Percentiles rank a stretch among this genome's conserved stretches.
phyloP scores from a whole-genome alignment of 352 stramenopile genomes.

The Globisporangium camurandrum region DNA sequence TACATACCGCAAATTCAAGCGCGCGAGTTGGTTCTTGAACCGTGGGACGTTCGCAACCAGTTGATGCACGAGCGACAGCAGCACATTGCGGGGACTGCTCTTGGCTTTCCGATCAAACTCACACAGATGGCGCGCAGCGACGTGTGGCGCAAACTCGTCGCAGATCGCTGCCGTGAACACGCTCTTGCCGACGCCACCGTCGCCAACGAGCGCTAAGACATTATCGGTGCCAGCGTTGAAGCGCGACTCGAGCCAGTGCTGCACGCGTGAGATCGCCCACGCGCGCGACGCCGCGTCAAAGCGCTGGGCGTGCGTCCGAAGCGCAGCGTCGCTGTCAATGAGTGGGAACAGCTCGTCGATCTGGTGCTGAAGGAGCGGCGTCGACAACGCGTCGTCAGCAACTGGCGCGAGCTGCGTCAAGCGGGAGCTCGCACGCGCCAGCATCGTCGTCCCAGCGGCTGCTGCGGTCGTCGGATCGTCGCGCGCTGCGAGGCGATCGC shows the following conservation, averaged over 20 bases:
- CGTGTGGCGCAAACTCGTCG: conserved; percentile 43
- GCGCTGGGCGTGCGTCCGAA: conserved; percentile 12
- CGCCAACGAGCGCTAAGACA: conserved; percentile 61
- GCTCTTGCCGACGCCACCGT: conserved; percentile 64
- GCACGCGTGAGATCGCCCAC: conserved; percentile 63
- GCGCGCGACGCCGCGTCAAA: conserved; percentile 44
- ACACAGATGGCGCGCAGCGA: conserved; percentile 63
- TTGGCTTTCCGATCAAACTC: conserved; percentile 76
- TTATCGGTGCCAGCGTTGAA: conserved; percentile 55
- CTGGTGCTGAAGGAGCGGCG: conserved; percentile 49
- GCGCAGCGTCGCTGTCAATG: conserved; percentile 52
- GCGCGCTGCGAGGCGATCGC: conserved; percentile 33
- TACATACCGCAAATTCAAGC: conserved; percentile 79
- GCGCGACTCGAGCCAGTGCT: conserved; percentile 65
- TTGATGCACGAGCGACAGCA: conserved; percentile 81
- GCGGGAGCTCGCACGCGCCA: conserved; percentile 24
- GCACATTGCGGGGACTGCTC: conserved; percentile 55
- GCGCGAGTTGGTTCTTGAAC: conserved; percentile 78
- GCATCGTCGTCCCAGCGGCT: conserved; percentile 13
- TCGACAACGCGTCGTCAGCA: conserved; percentile 59
- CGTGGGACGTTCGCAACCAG: conserved; percentile 48
- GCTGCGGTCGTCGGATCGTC: too few relatives aligned
- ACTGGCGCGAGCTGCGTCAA: conserved; percentile 61
- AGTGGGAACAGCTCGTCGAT: conserved; percentile 82
- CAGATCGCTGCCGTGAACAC: conserved; percentile 42